Base-by-base conservation (phyloP, 371 early-diverging fungal species). In the Mucor piriformis region DNA sequence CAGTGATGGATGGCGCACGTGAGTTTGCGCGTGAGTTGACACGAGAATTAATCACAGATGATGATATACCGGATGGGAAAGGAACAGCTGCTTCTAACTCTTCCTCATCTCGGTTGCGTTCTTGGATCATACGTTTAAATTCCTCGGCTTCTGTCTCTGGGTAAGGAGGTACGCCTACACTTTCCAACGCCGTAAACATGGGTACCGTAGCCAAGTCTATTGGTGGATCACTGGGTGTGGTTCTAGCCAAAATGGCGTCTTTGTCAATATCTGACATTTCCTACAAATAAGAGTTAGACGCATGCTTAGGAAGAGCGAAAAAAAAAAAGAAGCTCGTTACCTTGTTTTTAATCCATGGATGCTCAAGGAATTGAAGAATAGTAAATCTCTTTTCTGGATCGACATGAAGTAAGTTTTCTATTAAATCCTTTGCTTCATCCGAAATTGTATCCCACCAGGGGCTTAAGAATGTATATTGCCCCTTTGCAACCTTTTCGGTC, bases 401-500 rank as follows among this genome's bases (percentile, higher is more conserved):
- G 12, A 83, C 74, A 40, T 79, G 76, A 34, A 92, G 65, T 54
- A 91, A 65, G 37, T 79, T 79, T 42, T 82, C 72, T 49, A 92
- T 82, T 29, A 99, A 79, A 72, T 94, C 89, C 72, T 90, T 90
- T 63, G 80, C 92, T 54, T 71, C 74, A 18, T 67, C 73, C 12
- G 84, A 83, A 49, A 91, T 84, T 38, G 69, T 67, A 66, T 90
- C 90, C 90, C 91, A 91, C 89, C 90, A 90, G 27, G 91, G 92
- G 57, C 83, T 78, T 42, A 87, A 69, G 55, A 85, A 84, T 58
- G 84, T 77, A 59, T 83, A 88, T 50, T 85, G 78, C n/a, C 87
- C 89, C 57, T 77, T 67, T 1, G 86, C 80, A 13, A 88, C 86
- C 57, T 83, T 84, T 65, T 84, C 82, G 1, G 86, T 85, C 64